Conservation (phyloP, 768 basidiomycete species). For the Neoboletus magnificus region DNA sequence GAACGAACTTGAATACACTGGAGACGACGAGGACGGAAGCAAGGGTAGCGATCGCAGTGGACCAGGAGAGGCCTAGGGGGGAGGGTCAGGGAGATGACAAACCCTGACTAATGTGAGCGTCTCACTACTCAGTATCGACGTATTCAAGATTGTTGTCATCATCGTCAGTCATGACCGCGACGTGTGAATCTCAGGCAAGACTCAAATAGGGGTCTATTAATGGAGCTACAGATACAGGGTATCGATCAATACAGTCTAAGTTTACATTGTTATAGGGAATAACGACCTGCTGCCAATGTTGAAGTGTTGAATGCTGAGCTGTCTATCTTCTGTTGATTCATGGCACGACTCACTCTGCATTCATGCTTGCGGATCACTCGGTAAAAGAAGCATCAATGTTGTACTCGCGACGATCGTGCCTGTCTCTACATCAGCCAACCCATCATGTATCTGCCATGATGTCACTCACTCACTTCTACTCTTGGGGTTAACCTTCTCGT, state of each 20-base stretch:
- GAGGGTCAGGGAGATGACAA: neutral
- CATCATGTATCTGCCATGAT: neutral
- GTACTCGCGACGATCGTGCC: neutral
- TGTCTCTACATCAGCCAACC: conserved; percentile 1
- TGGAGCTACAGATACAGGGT: too few relatives aligned
- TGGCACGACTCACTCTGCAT: neutral
- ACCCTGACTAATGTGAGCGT: neutral
- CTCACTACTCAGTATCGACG: neutral
- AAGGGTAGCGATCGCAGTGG: neutral
- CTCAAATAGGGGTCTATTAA: too few relatives aligned
- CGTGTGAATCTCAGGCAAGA: too few relatives aligned
- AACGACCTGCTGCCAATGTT: neutral
- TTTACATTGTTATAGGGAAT: neutral
- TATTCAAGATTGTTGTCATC: neutral
- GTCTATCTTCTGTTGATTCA: neutral
- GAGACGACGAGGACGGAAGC: conserved; percentile 9
- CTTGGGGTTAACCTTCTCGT: conserved; percentile 18
- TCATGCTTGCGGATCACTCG: neutral
- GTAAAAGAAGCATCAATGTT: neutral
- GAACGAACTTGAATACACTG: conserved; percentile 10
- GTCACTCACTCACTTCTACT: conserved; percentile 7
- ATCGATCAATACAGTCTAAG: too few relatives aligned
- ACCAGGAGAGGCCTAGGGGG: conserved; percentile 4
- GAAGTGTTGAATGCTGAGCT: neutral
- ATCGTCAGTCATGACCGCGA: too few relatives aligned